These are phyloP conservation scores for Arachis monticola DNA, from an alignment of 331 rosid species.

Conservation along the genomic window DNA sequence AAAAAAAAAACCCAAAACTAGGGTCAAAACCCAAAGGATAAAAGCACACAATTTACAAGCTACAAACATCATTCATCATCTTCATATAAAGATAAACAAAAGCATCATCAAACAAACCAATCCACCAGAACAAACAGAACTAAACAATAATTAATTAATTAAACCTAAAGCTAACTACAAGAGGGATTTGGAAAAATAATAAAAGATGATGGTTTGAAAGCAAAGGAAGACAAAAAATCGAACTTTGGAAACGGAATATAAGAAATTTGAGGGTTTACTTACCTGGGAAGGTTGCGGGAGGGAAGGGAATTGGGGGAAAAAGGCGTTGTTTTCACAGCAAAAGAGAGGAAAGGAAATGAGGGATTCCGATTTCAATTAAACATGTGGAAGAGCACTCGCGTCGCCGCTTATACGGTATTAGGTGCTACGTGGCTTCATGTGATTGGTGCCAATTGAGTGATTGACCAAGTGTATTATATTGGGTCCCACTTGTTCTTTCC, in stretches of 20 bases:
- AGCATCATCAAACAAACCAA: neutral
- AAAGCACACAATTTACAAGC: neutral
- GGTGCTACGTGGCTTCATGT: slow-evolving; percentile 38
- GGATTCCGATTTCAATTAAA: neutral
- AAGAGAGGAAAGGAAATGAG: neutral
- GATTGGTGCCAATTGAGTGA: neutral
- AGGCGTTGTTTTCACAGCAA: slow-evolving; percentile 16
- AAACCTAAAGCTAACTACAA: neutral
- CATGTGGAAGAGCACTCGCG: slow-evolving; percentile 10
- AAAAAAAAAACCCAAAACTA: neutral
- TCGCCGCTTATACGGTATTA: slow-evolving; percentile 44
- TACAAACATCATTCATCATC: neutral
- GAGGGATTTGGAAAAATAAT: neutral
- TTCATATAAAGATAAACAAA: neutral
- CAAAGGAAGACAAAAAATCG: neutral
- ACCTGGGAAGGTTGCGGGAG: slow-evolving; percentile 57
- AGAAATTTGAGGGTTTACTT: neutral
- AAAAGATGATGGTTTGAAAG: neutral
- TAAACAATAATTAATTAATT: neutral
- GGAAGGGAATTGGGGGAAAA: slow-evolving; percentile 7
- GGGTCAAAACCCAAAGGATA: neutral
- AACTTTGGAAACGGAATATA: neutral
- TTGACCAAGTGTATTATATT: neutral
- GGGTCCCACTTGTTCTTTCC: neutral
- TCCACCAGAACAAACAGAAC: neutral